A percentile compares a stretch with the other conserved stretches of the same genome.
Conservation (phyloP, 139 green algal genomes). For the Asterochloris erici region DNA sequence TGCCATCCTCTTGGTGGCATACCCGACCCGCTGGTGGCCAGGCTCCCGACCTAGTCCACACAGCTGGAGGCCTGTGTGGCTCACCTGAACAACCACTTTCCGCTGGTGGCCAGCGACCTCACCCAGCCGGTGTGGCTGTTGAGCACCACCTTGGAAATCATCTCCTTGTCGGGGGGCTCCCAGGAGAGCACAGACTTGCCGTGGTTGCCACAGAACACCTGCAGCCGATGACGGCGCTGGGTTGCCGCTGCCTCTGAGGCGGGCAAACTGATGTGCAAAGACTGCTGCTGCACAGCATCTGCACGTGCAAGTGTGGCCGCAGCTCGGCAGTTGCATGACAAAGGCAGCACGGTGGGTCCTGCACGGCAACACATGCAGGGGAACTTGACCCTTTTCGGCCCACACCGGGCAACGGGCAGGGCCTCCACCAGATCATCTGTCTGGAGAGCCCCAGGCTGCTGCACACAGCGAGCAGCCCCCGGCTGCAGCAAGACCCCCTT, state of each 20-base stretch:
- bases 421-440: no score
- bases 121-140: constrained; percentile 73
- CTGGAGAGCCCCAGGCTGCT: no score
- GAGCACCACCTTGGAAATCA: constrained; percentile 43
- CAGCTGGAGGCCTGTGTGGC: neutral
- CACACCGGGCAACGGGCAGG: no score
- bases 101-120: constrained; percentile 42
- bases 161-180: constrained; percentile 32
- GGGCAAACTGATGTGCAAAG: neutral
- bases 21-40: neutral
- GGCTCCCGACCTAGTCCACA: neutral
- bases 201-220: constrained; percentile 59
- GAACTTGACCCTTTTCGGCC: no score
- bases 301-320: no score
- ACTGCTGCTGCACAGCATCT: no score
- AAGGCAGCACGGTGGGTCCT: no score
- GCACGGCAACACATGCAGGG: no score
- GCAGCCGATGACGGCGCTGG: neutral
- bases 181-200: constrained; percentile 52
- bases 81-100: constrained; percentile 62
- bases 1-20: neutral
- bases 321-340: no score
- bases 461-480: no score
- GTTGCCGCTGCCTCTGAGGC: neutral
- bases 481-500: no score